Evolutionary conservation across 2,329 filamentous ascomycete species (phyloP), one percentile per base, ranked within the genome.

Genomic region (Lecanosticta acicola): DNA sequence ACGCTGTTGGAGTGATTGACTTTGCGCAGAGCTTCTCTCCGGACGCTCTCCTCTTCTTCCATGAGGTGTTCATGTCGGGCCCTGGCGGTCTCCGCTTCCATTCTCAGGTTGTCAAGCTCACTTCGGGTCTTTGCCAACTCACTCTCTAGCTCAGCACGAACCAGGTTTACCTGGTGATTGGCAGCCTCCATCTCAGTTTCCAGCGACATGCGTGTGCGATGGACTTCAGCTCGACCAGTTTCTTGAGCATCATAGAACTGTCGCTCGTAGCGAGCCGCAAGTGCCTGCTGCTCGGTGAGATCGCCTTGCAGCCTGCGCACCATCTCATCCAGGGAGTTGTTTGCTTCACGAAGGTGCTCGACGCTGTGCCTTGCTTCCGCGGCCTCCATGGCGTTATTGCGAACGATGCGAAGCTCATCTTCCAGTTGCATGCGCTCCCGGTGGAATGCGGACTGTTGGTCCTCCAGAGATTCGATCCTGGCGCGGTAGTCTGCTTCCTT

Each of bases 161-260:
- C 81, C 44, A 85, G 78, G 60, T 94, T 91, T 66, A 91, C 85
- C 59, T 94, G 84, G 63, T 87, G 83, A 61, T 90, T 93, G 41
- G 90, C 86, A 32, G 81, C 75, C 48, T 95, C 88, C 26, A 96
- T 73, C 61, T 96, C 87, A 10, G 79, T 77, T 64, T 94, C 85
- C 73, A 95, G 76, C 3, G 87, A 77, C 51, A 84, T 79, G 48
- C 85, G 85, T 11, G 84, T 87, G 38, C 87, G 84, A 64, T 91
- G 83, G 36, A 94, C 82, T 63, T 97, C 90, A 32, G 80, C 78
- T 33, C 84, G 81, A 46, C 81, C 88, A 40, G 81, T 83, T 59
- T 95, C 87, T 52, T 85, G 81, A 8, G 87, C 86, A 59, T 94
- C 87, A 49, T 88, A 80, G 58, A 91, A 85, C 60, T 96, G 89